These are phyloP conservation scores for Apiotrichum sp. DNA, from an alignment of 1,284 basidiomycete genomes.

Conservation along the genomic window DNA sequence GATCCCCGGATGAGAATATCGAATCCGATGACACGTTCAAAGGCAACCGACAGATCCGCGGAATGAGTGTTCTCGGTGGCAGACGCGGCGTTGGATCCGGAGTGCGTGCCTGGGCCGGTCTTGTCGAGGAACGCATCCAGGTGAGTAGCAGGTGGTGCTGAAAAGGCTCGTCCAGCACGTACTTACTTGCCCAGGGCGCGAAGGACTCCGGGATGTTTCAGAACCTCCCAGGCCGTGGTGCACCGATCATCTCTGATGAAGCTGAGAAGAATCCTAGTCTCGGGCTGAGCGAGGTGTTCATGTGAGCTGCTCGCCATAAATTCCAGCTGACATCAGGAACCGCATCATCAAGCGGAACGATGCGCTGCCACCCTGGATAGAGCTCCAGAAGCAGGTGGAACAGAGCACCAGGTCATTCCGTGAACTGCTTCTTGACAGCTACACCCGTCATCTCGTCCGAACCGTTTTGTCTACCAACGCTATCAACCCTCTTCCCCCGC, in stretches of 20 bases:
- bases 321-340: constrained; percentile 51
- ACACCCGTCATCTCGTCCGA: constrained; percentile 56
- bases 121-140: constrained; percentile 75
- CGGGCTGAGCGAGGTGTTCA: constrained; percentile 57
- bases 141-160: constrained; percentile 7
- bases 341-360: constrained; percentile 79
- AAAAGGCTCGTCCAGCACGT: neutral
- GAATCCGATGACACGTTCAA: constrained; percentile 53
- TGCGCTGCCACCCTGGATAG: constrained; percentile 84
- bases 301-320: constrained; percentile 38
- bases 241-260: constrained; percentile 57
- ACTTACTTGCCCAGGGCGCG: constrained; percentile 22
- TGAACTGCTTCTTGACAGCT: constrained; percentile 50
- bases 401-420: constrained; percentile 59
- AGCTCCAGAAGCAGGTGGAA: constrained; percentile 66
- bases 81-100: constrained; percentile 42
- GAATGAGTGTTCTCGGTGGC: constrained; percentile 39
- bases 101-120: constrained; percentile 64
- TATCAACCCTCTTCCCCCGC: constrained; percentile 40
- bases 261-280: constrained; percentile 78
- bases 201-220: constrained; percentile 62
- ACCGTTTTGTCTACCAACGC: constrained; percentile 53
- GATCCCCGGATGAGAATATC: constrained; percentile 44
- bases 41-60: constrained; percentile 52
- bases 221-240: constrained; percentile 65